phyloP scores from a whole-genome alignment of 78 protist species.

The Dictyostelium citrinum region DNA sequence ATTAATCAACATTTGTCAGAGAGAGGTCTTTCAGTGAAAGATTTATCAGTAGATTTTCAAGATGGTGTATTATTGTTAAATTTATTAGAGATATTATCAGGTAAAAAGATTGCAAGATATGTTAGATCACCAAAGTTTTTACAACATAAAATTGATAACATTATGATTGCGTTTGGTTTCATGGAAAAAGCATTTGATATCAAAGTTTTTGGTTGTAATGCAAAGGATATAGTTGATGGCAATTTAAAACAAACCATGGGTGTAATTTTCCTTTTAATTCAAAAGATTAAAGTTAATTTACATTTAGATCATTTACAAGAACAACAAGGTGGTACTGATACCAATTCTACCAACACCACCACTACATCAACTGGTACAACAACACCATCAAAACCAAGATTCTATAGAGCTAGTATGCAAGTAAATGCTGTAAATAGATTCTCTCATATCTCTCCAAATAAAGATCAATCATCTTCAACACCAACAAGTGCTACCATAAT shows the following conservation, averaged over 20 bases:
- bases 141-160: constrained; percentile 80
- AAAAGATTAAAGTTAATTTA: constrained; percentile 33
- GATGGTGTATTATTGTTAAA: constrained; percentile 79
- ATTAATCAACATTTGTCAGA: constrained; percentile 72
- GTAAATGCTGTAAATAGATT: constrained; percentile 12
- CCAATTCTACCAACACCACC: not conserved
- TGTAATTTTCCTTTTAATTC: constrained; percentile 70
- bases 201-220: constrained; percentile 52
- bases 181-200: constrained; percentile 66
- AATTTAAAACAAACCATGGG: constrained; percentile 78
- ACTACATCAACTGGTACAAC: not conserved
- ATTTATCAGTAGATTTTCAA: constrained; percentile 45
- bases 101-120: constrained; percentile 68
- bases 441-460: constrained; percentile 22
- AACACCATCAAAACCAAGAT: not conserved
- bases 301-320: constrained; percentile 39
- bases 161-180: constrained; percentile 45
- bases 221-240: constrained; percentile 78
- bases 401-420: not conserved
- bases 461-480: not conserved
- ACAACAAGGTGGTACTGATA: not conserved
- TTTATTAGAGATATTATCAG: constrained; percentile 75
- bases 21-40: constrained; percentile 41
- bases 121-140: constrained; percentile 60
- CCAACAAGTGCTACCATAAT: not conserved